A percentile compares a stretch with the other conserved stretches of the same genome.
These are phyloP conservation scores for Gliomastix tumulicola DNA, from an alignment of 2,329 filamentous ascomycete genomes.

Conservation along the genomic window DNA sequence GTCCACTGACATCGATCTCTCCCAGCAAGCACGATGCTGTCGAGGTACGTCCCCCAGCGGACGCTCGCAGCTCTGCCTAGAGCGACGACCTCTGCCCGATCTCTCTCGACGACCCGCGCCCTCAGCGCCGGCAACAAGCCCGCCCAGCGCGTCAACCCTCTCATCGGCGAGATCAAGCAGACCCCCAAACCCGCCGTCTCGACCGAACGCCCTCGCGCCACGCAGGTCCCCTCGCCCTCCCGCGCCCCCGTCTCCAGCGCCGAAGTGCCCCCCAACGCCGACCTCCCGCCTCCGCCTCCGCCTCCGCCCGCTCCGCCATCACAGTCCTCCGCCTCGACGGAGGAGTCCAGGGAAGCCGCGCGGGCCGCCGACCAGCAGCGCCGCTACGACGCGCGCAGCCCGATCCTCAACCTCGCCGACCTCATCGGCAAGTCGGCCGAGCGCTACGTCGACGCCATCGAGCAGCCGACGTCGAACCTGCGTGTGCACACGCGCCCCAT, in stretches of 20 bases:
- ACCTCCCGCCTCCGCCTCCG: slow-evolving; percentile 11
- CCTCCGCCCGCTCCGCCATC: slow-evolving; percentile 7
- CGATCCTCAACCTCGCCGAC: slow-evolving; percentile 22
- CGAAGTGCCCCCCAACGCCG: slow-evolving; percentile 7
- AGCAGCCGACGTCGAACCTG: slow-evolving; percentile 28
- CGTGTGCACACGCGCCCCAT: slow-evolving; percentile 37
- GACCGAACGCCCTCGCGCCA: slow-evolving; percentile 5
- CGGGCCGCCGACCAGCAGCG: too few relatives aligned
- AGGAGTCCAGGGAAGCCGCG: background rate
- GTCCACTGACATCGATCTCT: too few relatives aligned
- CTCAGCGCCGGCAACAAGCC: background rate
- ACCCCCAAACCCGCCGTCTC: slow-evolving; percentile 9
- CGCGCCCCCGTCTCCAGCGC: slow-evolving; percentile 3
- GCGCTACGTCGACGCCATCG: slow-evolving; percentile 22
- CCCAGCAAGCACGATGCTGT: slow-evolving; percentile 22
- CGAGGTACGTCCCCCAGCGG: slow-evolving; percentile 11
- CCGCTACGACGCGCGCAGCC: slow-evolving; percentile 15
- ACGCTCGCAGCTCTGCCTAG: slow-evolving; percentile 11
- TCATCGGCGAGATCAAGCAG: slow-evolving; percentile 17
- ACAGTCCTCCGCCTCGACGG: background rate
- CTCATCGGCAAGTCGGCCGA: slow-evolving; percentile 23
- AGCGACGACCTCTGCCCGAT: background rate
- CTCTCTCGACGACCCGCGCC: too few relatives aligned
- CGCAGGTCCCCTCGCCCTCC: slow-evolving; percentile 1
- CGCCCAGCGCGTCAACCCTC: slow-evolving; percentile 16